phyloP scores from a whole-genome alignment of 768 basidiomycete species.

The Calocybe cyanea region DNA sequence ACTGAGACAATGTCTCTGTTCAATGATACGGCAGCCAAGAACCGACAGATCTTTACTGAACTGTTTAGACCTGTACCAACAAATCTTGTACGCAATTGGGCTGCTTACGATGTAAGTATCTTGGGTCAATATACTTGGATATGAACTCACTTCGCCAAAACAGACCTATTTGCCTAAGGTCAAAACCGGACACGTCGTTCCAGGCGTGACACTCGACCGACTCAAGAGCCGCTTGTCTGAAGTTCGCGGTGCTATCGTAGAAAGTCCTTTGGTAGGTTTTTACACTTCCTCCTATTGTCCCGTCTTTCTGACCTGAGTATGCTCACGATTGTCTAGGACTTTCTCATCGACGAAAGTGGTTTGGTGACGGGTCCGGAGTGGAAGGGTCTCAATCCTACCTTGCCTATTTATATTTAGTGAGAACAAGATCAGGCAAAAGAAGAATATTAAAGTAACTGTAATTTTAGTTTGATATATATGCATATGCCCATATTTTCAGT shows the following conservation, averaged over 20 bases:
- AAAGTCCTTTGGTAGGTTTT: slow-evolving; percentile 61
- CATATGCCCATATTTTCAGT: too few relatives aligned
- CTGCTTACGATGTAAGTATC: slow-evolving; percentile 64
- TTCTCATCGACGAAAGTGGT: slow-evolving; percentile 76
- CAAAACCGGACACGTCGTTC: slow-evolving; percentile 78
- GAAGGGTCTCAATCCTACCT: slow-evolving; percentile 68
- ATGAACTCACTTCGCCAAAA: too few relatives aligned
- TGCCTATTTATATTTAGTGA: slow-evolving; percentile 78
- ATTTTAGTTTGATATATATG: too few relatives aligned
- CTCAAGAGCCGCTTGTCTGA: slow-evolving; percentile 73
- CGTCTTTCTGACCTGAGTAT: slow-evolving; percentile 6
- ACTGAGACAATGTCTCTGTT: slow-evolving; percentile 57
- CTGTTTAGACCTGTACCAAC: slow-evolving; percentile 85
- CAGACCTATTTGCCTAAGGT: slow-evolving; percentile 74
- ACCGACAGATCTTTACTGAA: slow-evolving; percentile 83
- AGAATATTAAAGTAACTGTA: too few relatives aligned
- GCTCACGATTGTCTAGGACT: slow-evolving; percentile 66
- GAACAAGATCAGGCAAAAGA: too few relatives aligned
- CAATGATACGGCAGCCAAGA: slow-evolving; percentile 69
- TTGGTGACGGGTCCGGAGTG: slow-evolving; percentile 71
- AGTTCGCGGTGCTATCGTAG: slow-evolving; percentile 71
- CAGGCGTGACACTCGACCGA: slow-evolving; percentile 58
- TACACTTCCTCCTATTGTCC: slow-evolving; percentile 1
- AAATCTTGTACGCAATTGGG: slow-evolving; percentile 77
- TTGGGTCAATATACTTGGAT: too few relatives aligned